Evolutionary conservation across 306 rosid genomes (phyloP).

Genomic region (Abrus pulchellus): DNA sequence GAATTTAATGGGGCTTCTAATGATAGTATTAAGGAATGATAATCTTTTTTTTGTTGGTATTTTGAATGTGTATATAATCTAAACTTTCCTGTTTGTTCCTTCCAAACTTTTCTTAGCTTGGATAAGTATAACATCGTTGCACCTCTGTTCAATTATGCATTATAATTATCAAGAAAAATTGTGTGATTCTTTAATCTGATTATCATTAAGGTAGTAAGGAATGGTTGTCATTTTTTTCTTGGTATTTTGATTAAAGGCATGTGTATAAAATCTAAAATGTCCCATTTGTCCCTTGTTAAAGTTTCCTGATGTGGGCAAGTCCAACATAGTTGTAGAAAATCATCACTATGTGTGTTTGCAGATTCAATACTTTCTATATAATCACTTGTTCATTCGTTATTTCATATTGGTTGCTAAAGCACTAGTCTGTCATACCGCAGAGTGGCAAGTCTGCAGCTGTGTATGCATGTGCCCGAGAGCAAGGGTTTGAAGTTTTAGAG

Average conservation of each 20-base stretch:
- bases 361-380: background rate
- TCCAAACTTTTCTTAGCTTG: constrained; percentile 12
- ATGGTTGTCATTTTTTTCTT: background rate
- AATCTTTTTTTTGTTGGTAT: constrained; percentile 34
- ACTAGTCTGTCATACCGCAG: constrained; percentile 63
- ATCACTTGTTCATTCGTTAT: constrained; percentile 36
- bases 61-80: constrained; percentile 27
- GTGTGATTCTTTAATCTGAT: background rate
- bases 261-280: constrained; percentile 18
- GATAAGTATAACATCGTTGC: constrained; percentile 22
- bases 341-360: constrained; percentile 29
- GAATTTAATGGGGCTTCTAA: constrained; percentile 8
- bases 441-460: constrained; percentile 97
- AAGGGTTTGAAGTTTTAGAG: constrained; percentile 86
- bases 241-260: constrained; percentile 18
- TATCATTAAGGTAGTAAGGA: constrained; percentile 5
- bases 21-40: constrained; percentile 18
- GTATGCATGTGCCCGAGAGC: constrained; percentile 93
- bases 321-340: constrained; percentile 24
- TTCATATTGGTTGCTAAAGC: constrained; percentile 41
- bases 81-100: background rate
- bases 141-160: constrained; percentile 23
- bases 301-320: background rate
- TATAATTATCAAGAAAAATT: constrained; percentile 15
- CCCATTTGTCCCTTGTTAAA: background rate